A percentile compares a stretch with the other conserved stretches of the same genome.
phyloP scores from a whole-genome alignment of 2,329 filamentous ascomycete genomes.

The Purpureocillium lavendulum region DNA sequence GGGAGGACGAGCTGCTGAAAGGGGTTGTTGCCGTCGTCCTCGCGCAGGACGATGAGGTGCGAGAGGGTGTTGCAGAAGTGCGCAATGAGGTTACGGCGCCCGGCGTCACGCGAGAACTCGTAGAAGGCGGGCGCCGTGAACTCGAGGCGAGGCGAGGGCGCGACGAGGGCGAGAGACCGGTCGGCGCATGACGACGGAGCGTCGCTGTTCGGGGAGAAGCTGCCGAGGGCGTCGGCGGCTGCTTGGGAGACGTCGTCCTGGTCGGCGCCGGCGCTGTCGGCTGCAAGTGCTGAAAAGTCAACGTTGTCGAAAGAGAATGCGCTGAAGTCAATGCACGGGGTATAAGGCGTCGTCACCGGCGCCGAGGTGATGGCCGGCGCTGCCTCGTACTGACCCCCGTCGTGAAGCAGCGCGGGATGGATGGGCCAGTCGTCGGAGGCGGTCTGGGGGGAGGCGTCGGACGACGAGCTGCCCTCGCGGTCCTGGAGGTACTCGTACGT shows the following conservation, averaged over 20 bases:
- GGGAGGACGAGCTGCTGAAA: slow-evolving; percentile 57
- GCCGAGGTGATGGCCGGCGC: no score
- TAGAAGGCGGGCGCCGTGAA: slow-evolving; percentile 44
- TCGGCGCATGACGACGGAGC: background rate
- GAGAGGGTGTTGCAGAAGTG: slow-evolving; percentile 58
- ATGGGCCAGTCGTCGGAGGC: no score
- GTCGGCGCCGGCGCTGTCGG: no score
- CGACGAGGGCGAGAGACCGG: slow-evolving; percentile 17
- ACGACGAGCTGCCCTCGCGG: slow-evolving; percentile 5
- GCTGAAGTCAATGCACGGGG: no score
- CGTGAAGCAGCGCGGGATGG: slow-evolving; percentile 5
- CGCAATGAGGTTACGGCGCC: slow-evolving; percentile 47
- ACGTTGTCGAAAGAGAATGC: no score
- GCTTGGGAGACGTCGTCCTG: no score
- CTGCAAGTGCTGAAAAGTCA: no score
- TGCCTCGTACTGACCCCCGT: no score
- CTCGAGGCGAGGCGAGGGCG: slow-evolving; percentile 33
- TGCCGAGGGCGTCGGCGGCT: no score
- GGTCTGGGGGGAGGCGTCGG: background rate
- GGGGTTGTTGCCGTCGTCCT: slow-evolving; percentile 49
- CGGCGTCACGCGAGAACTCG: slow-evolving; percentile 47
- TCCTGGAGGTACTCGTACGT: background rate
- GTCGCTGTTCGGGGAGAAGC: no score
- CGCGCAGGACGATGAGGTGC: slow-evolving; percentile 56
- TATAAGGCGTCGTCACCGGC: no score